Conservation (phyloP, 1,284 basidiomycete species). For the Hemileia vastatrix region DNA sequence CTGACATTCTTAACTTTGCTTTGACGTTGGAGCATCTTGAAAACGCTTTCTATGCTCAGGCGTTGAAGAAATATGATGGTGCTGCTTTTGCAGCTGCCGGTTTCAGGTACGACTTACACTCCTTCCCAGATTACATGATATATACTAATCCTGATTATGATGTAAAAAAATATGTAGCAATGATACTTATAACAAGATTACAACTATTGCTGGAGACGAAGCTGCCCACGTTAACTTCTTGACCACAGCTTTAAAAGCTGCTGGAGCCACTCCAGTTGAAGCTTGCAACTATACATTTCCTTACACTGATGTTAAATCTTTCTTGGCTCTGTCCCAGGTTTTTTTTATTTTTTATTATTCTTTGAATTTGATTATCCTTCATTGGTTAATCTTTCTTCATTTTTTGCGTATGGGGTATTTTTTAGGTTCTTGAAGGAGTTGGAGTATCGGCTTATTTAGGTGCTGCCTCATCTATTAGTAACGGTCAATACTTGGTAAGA, state of each 20-base stretch:
- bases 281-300: constrained; percentile 53
- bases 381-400: not conserved
- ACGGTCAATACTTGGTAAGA: constrained; percentile 12
- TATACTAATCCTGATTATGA: too few relatives aligned
- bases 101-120: constrained; percentile 35
- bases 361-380: too few relatives aligned
- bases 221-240: constrained; percentile 51
- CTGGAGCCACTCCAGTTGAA: constrained; percentile 50
- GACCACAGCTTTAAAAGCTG: constrained; percentile 47
- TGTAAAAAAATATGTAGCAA: constrained; percentile 3
- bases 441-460: constrained; percentile 37
- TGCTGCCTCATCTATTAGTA: constrained; percentile 26
- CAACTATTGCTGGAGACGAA: constrained; percentile 56
- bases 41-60: constrained; percentile 52
- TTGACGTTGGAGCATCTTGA: constrained; percentile 63
- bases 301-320: constrained; percentile 51
- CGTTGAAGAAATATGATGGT: constrained; percentile 30
- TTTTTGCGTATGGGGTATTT: constrained; percentile 23
- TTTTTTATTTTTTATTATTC: constrained; percentile 39
- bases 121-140: not conserved
- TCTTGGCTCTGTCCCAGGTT: constrained; percentile 52
- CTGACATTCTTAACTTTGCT: constrained; percentile 53
- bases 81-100: constrained; percentile 53
- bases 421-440: constrained; percentile 31
- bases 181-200: not conserved